phyloP scores from a whole-genome alignment of 192 early-diverging fungal species.

The Pilobolus umbonatus region DNA sequence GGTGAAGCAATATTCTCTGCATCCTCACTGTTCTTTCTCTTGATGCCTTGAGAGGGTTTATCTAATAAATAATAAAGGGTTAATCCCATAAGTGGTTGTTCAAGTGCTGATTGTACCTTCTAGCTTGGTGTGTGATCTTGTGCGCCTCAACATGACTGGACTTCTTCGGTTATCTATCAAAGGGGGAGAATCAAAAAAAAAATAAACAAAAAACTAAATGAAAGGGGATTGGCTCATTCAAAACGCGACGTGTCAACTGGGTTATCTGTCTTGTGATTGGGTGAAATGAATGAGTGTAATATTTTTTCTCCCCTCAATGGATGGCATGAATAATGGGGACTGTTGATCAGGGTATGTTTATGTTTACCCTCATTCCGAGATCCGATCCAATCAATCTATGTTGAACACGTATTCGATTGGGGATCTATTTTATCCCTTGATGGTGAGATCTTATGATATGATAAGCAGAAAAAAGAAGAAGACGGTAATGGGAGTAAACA shows the following conservation, averaged over 20 bases:
- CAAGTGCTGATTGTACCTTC: neutral
- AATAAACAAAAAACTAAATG: neutral
- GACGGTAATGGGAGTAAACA: no score
- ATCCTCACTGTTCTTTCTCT: conserved; percentile 12
- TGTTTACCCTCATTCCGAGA: no score
- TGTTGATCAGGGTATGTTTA: no score
- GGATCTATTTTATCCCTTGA: no score
- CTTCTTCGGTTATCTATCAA: neutral
- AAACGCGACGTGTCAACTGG: no score
- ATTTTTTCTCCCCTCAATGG: no score
- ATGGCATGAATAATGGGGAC: no score
- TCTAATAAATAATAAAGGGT: neutral
- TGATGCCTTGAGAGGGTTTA: neutral
- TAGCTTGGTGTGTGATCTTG: neutral
- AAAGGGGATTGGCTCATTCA: no score
- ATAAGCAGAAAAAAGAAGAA: no score
- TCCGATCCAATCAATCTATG: no score
- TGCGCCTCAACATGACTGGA: conserved; percentile 1
- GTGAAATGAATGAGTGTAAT: neutral
- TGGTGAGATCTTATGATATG: no score
- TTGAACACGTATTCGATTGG: no score
- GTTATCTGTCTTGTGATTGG: neutral
- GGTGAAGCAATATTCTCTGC: conserved; percentile 8
- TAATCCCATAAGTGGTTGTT: neutral
- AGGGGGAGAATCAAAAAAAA: conserved; percentile 1